These are phyloP conservation scores for Penicillium bialowiezense DNA, from an alignment of 495 filamentous ascomycete species.

Conservation along the genomic window DNA sequence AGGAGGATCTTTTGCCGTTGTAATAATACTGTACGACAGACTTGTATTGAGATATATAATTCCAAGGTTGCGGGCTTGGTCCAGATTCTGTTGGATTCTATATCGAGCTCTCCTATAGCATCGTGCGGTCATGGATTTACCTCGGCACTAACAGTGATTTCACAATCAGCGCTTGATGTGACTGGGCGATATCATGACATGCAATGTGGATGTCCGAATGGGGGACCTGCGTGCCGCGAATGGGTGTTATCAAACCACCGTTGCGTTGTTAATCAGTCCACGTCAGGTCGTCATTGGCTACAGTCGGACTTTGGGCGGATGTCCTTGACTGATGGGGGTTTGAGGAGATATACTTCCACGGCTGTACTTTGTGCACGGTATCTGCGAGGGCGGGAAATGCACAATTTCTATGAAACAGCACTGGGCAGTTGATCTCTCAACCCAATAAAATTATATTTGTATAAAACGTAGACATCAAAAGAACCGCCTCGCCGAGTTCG, in stretches of 20 bases:
- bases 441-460: conserved; percentile 26
- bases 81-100: no score
- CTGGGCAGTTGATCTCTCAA: no score
- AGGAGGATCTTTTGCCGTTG: conserved; percentile 30
- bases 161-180: no score
- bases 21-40: background rate
- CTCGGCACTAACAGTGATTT: no score
- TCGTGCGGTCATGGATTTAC: no score
- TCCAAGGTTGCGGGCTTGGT: no score
- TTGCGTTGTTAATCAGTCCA: background rate
- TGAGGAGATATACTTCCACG: no score
- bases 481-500: conserved; percentile 31
- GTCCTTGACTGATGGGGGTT: no score
- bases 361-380: background rate
- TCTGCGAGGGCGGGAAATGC: no score
- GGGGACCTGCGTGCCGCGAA: background rate
- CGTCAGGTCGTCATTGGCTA: background rate
- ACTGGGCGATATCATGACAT: background rate
- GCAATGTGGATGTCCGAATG: background rate
- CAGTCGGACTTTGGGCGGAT: background rate
- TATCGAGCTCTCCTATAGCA: no score
- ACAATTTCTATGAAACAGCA: no score
- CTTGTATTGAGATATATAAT: no score
- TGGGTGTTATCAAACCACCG: background rate
- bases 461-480: conserved; percentile 17